These are phyloP conservation scores for Pichia membranifaciens DNA, from an alignment of 805 yeast genomes.

Conservation along the genomic window DNA sequence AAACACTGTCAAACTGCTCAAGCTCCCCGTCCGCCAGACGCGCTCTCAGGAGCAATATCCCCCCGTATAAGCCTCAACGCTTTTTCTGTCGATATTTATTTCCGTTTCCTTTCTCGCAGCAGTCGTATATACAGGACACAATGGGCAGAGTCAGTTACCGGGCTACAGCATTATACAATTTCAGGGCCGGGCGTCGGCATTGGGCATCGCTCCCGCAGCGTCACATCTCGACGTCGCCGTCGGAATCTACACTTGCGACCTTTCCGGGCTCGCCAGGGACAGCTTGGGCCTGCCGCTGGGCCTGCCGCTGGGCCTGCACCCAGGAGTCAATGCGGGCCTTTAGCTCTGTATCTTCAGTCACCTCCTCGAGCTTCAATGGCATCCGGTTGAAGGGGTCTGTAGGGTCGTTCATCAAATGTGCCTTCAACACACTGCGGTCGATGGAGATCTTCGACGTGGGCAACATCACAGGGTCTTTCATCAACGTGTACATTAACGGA, in stretches of 20 bases:
- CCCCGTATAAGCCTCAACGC: too few relatives aligned
- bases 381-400: constrained; percentile 96
- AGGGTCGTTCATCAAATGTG: constrained; percentile 88
- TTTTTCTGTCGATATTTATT: too few relatives aligned
- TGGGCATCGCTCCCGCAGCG: too few relatives aligned
- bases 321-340: constrained; percentile 55
- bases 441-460: constrained; percentile 82
- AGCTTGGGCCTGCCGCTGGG: constrained; percentile 21
- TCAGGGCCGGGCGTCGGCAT: too few relatives aligned
- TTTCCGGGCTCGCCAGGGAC: neutral
- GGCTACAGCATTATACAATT: too few relatives aligned
- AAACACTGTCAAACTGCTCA: too few relatives aligned
- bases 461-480: constrained; percentile 94
- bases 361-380: constrained; percentile 87
- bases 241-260: neutral
- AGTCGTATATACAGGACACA: too few relatives aligned
- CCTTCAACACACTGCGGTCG: constrained; percentile 86
- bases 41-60: too few relatives aligned
- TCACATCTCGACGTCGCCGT: neutral
- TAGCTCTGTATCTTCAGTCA: constrained; percentile 68
- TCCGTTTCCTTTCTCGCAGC: too few relatives aligned
- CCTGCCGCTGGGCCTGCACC: constrained; percentile 23
- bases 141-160: too few relatives aligned
- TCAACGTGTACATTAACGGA: constrained; percentile 91
- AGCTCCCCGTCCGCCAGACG: too few relatives aligned